phyloP scores from a whole-genome alignment of 345 rosid species.

The Psidium friedrichsthalianum region DNA sequence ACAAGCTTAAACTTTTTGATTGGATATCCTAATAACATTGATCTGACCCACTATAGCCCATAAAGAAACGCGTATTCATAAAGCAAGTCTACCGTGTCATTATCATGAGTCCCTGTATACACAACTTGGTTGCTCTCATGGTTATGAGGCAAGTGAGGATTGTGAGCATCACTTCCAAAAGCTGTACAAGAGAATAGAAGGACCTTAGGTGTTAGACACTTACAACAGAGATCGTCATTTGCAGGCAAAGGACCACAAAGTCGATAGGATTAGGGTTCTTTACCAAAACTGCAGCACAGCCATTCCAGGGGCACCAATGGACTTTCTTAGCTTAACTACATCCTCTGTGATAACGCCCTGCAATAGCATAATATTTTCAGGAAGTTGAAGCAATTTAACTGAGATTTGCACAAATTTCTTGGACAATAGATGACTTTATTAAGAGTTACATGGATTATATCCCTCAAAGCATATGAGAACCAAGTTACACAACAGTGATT shows the following conservation, averaged over 20 bases:
- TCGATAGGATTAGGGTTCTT: not conserved
- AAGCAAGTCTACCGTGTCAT: slow-evolving; percentile 59
- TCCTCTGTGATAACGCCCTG: slow-evolving; percentile 97
- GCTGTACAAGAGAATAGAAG: slow-evolving; percentile 28
- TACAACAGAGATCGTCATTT: not conserved
- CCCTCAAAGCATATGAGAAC: not conserved
- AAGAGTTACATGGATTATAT: not conserved
- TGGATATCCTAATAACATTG: not conserved
- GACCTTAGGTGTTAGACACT: not conserved
- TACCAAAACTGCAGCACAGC: slow-evolving; percentile 98
- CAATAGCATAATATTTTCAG: not conserved
- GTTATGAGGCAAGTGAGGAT: slow-evolving; percentile 94
- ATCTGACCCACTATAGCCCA: not conserved
- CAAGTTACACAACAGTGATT: not conserved
- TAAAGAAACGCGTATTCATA: not conserved
- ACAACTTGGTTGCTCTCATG: slow-evolving; percentile 87
- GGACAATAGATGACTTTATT: not conserved
- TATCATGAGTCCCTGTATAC: slow-evolving; percentile 97
- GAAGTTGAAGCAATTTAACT: not conserved
- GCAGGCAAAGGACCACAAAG: not conserved
- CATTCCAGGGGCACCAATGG: slow-evolving; percentile 98
- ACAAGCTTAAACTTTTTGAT: not conserved
- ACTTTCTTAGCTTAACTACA: slow-evolving; percentile 74
- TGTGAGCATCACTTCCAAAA: slow-evolving; percentile 70
- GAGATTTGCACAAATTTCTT: not conserved